Base-by-base conservation (phyloP, 2,329 filamentous ascomycete genomes). In the Xylariales sp. region DNA sequence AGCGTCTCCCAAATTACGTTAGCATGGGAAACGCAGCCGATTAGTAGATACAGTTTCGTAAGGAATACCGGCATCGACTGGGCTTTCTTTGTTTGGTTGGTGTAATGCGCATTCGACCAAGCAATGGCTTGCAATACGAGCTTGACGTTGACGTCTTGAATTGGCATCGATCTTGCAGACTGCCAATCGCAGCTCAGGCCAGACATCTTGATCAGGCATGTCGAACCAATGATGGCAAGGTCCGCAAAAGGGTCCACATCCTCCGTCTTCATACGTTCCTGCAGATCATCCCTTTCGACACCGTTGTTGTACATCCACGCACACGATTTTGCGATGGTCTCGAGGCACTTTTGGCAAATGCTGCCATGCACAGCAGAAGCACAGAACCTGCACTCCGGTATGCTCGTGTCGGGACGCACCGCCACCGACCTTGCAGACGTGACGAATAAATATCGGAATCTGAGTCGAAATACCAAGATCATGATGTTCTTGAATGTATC, bases 1-100 rank as follows among this genome's bases (percentile, higher is more conserved):
- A 78, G 63, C 0, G 63, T 63, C 9, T 65, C 60, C 74, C 75
- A 80, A 2, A 75, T 56, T 24, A 69, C 55, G 18, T 68, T 60
- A 0, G 71, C 72, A 14, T 65, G 63, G 2, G 69, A 63, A 0
- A 65, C 65, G 10, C 71, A 74, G 6, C 76, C 76, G 5, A 78
- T 58, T 3, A 70, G 55, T 8, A 77, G 58, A 38, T 76, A 73
- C 3, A 79, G 52, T 41, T 74, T 72, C 1, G 74, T 63, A 0
- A 80, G 61, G 0, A 80, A 46, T 4, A 80, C 59, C 3, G 69
- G 66, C 3, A 76, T 59, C 1, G 68, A 19, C 10, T 25, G 59
- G 36, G 65, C 64, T 32, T 77, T 68, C 31, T 68, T 67, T 14
- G 25, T 5, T 6, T 22, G 8, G 5, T 0, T 72, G 68, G 0